A percentile compares a stretch with the other conserved stretches of the same genome.
These are phyloP conservation scores for Exophiala lecanii-corni DNA, from an alignment of 2,329 filamentous ascomycete genomes.

Conservation along the genomic window DNA sequence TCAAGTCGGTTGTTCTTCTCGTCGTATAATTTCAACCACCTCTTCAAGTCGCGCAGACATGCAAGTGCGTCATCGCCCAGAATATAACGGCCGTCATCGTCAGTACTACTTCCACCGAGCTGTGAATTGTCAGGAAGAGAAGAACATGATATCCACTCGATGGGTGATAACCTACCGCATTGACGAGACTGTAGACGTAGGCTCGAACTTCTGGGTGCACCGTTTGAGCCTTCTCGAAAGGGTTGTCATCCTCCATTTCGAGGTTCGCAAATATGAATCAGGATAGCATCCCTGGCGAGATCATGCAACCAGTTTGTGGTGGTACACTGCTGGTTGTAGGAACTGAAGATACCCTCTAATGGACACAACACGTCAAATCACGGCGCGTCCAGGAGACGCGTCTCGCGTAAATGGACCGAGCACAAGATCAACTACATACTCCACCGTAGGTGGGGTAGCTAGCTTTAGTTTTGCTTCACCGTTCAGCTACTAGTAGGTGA, in stretches of 20 bases:
- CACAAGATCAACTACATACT: too few species aligned
- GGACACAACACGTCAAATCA: background rate
- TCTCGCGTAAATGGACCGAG: too few species aligned
- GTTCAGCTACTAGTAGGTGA: too few species aligned
- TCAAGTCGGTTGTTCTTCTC: constrained; percentile 91
- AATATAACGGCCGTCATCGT: constrained; percentile 76
- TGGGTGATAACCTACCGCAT: constrained; percentile 62
- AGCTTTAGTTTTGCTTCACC: too few species aligned
- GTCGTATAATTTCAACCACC: constrained; percentile 93
- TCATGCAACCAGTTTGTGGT: constrained; percentile 2
- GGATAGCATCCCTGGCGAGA: too few species aligned
- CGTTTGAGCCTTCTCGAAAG: constrained; percentile 48
- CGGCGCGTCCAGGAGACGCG: too few species aligned
- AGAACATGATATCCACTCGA: constrained; percentile 19
- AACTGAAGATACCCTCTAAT: too few species aligned
- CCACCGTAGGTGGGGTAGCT: too few species aligned
- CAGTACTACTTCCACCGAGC: constrained; percentile 78
- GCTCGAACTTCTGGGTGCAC: constrained; percentile 91
- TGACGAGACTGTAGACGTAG: constrained; percentile 88
- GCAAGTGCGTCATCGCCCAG: constrained; percentile 91
- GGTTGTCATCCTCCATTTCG: constrained; percentile 39
- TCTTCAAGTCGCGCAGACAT: constrained; percentile 85
- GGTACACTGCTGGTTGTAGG: constrained; percentile 1
- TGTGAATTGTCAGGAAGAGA: constrained; percentile 36
- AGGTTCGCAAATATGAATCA: too few species aligned